Evolutionary conservation across 805 yeast species (phyloP).

Genomic region (Metschnikowia colocasiae): DNA sequence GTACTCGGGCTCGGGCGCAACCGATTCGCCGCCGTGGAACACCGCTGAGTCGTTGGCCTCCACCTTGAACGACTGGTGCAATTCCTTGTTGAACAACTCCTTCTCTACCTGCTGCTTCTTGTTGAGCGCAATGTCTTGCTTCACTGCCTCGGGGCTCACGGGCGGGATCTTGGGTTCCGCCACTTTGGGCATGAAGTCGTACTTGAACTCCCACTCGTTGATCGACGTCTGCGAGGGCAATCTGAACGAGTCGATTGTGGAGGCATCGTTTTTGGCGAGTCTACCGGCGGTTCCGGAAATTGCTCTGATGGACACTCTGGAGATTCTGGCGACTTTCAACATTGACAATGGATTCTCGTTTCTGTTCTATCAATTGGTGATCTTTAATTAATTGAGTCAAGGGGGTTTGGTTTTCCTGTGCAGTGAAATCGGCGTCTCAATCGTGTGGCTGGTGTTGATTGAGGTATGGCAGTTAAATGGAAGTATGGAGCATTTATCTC

Average conservation of each 20-base stretch:
- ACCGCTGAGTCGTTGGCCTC: constrained; percentile 42
- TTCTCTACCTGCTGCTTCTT: constrained; percentile 36
- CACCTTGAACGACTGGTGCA: constrained; percentile 36
- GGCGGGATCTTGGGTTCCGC: constrained; percentile 43
- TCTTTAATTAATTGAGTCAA: too few species aligned
- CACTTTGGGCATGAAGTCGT: constrained; percentile 42
- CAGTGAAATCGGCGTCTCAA: too few species aligned
- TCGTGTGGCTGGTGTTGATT: too few species aligned
- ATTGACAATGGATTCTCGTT: not conserved
- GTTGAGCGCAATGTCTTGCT: constrained; percentile 45
- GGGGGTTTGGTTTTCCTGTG: too few species aligned
- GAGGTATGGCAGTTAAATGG: too few species aligned
- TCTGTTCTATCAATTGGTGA: not conserved
- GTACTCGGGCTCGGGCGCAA: constrained; percentile 35
- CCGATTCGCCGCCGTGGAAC: constrained; percentile 42
- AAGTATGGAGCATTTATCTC: not conserved
- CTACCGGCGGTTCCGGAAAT: constrained; percentile 29
- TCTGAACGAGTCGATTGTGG: constrained; percentile 56
- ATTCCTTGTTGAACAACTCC: constrained; percentile 35
- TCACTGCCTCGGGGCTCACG: constrained; percentile 45
- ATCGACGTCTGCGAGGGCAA: constrained; percentile 46
- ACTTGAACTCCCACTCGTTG: constrained; percentile 49
- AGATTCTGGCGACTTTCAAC: constrained; percentile 32
- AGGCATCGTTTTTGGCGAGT: constrained; percentile 51
- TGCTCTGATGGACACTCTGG: constrained; percentile 4